Conservation (phyloP, 768 basidiomycete genomes). For the Paxillus involutus region DNA sequence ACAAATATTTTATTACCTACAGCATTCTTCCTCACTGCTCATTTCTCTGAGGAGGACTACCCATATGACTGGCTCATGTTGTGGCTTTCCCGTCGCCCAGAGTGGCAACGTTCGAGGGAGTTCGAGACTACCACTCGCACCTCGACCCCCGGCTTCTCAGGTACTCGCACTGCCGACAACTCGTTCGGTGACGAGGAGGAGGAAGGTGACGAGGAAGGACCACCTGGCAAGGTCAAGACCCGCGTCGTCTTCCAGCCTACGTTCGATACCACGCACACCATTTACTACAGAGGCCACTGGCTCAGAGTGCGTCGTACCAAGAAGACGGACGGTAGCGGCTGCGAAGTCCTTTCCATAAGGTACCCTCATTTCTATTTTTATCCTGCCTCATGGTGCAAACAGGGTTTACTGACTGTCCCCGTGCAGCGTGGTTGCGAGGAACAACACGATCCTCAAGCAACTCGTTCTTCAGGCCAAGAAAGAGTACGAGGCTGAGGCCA, state of each 20-base stretch:
- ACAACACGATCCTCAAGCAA: constrained; percentile 82
- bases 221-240: constrained; percentile 66
- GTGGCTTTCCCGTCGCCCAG: constrained; percentile 82
- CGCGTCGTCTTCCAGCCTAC: constrained; percentile 89
- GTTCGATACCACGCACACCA: constrained; percentile 85
- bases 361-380: constrained; percentile 26
- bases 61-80: constrained; percentile 92
- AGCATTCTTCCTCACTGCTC: constrained; percentile 88
- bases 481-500: constrained; percentile 84
- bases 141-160: constrained; percentile 56
- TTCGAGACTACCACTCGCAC: constrained; percentile 86
- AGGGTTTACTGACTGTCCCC: constrained; percentile 11
- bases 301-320: constrained; percentile 69
- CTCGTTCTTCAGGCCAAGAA: constrained; percentile 88
- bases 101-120: constrained; percentile 88
- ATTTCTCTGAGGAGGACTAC: constrained; percentile 88
- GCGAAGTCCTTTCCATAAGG: constrained; percentile 80
- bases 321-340: constrained; percentile 66
- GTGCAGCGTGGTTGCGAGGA: constrained; percentile 76
- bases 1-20: background rate
- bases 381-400: constrained; percentile 1
- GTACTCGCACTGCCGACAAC: constrained; percentile 47
- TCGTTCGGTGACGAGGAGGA: constrained; percentile 53
- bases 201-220: constrained; percentile 45
- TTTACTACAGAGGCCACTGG: constrained; percentile 85